Evolutionary conservation across 164 flowering plant species (phyloP), one percentile per base, ranked within the genome.

Genomic region (Macadamia tetraphylla): DNA sequence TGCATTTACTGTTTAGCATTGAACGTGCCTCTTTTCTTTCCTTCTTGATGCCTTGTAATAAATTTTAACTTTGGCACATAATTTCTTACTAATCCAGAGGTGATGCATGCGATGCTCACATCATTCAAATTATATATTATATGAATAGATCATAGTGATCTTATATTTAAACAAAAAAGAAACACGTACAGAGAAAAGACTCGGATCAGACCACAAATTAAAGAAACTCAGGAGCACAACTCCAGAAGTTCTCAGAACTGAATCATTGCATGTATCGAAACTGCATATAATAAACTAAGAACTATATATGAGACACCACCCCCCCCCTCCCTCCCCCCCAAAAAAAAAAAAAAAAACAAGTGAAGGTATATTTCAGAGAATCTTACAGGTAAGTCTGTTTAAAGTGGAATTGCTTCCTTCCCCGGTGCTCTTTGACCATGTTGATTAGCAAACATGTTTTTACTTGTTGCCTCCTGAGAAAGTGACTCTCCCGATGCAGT

Each of bases 311-410:
- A 68, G 31, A n/a, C n/a, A 66, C n/a, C n/a, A n/a, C n/a, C n/a
- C n/a, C n/a, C n/a, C n/a, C n/a, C n/a, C n/a, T 65, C 1, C 40
- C 40, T 4, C 40, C 40, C n/a, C n/a, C n/a, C n/a, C n/a, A n/a
- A 23, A 23, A 23, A 23, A 23, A 35, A 0, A 35, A 23, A 35
- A 5, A 0, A 23, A 23, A 23, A 23, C 0, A 23, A 23, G 23
- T 23, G 23, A 35, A 35, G 5, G 40, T 35, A 35, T 35, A 35
- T 35, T 35, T 35, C 5, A 35, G 40, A 35, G 40, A 35, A 67
- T 1, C 90, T 81, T 78, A 86, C 93, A 84, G 85, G 53, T 82
- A 12, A 81, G 80, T 77, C 90, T 74, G 77, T 85, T 78, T 29
- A 83, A 52, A 17, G 82, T 81, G 48, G 85, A 74, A 56, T 63